phyloP scores from a whole-genome alignment of 345 rosid genomes.

The Salix purpurea region DNA sequence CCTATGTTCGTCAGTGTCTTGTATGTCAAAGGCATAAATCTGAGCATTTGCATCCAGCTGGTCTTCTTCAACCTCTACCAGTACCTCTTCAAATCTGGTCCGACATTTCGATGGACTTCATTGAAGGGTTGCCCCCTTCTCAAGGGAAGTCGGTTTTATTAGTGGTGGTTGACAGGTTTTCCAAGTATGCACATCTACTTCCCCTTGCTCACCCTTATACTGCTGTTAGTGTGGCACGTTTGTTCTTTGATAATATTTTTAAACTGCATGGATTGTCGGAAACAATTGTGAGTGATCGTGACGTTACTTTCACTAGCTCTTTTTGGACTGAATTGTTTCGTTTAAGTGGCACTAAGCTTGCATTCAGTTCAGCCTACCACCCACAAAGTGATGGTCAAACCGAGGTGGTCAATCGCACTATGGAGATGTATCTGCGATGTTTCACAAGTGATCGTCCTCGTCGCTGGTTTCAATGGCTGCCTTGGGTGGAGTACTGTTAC shows the following conservation, averaged over 20 bases:
- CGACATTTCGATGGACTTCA: background rate
- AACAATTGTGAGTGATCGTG: too few relatives aligned
- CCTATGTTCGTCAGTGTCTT: too few relatives aligned
- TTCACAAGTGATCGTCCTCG: background rate
- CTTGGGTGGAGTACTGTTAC: slow-evolving; percentile 8
- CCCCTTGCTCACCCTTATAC: background rate
- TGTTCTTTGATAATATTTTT: too few relatives aligned
- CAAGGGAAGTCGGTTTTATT: too few relatives aligned
- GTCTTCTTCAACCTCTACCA: background rate
- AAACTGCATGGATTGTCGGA: too few relatives aligned
- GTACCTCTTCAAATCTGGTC: background rate
- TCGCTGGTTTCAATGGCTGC: background rate
- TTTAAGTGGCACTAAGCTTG: too few relatives aligned
- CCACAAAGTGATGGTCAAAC: background rate
- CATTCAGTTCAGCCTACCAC: background rate
- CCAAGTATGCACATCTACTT: background rate
- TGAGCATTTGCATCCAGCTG: too few relatives aligned
- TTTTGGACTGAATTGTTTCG: too few relatives aligned
- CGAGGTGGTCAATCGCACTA: background rate
- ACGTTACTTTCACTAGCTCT: too few relatives aligned
- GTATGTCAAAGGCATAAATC: too few relatives aligned
- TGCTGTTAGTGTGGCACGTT: background rate
- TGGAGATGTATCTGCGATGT: background rate
- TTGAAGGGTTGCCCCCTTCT: background rate
- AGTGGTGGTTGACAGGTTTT: background rate